Evolutionary conservation across 768 basidiomycete genomes (phyloP), one percentile per base, ranked within the genome.

Genomic region (Termitomyces sp.): DNA sequence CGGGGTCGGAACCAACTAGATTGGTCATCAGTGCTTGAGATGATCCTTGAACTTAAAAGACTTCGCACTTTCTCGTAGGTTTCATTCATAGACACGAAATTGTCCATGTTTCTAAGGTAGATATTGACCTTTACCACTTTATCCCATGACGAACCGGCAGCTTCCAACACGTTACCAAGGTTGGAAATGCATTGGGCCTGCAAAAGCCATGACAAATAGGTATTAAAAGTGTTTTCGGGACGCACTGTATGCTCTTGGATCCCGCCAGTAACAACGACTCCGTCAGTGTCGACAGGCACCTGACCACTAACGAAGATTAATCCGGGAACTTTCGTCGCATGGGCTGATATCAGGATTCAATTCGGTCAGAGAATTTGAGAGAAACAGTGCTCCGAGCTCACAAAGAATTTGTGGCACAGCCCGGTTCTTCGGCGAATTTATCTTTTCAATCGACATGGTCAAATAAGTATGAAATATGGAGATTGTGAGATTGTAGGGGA

Each of bases 221-320:
- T 47, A 18, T 33, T 32, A 38, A 43, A n/a, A 46, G 14, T 24
- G 38, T 26, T 33, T 33, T 14, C 66, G 76, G 6, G 38, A 38
- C 38, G 33, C 66, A 83, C 85, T 14, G 84, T 83, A 66, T 86
- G 83, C 61, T 80, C 84, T 65, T 80, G 64, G 57, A 87, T 77
- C 7, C 79, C 83, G n/a, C 84, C 84, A 26, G 65, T 65, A 14
- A 84, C 78, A n/a, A 82, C 62, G 16, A 74, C 72, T 16, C 80
- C 82, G 41, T 74, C 67, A 54, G 66, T 70, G 61, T 78, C 79
- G 13, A 77, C 74, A 1, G 85, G 85, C 6, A 77, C 79, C 66
- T 84, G 83, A 4, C 83, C 85, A 58, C 82, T 85, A 41, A 85
- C 70, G 67, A 85, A 86, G 59, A 85, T 78, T 49, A 86, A 66